Percentiles rank a stretch among this genome's conserved stretches.
Evolutionary conservation across 2,329 filamentous ascomycete genomes (phyloP).

Genomic region (Pseudogymnoascus sp.): DNA sequence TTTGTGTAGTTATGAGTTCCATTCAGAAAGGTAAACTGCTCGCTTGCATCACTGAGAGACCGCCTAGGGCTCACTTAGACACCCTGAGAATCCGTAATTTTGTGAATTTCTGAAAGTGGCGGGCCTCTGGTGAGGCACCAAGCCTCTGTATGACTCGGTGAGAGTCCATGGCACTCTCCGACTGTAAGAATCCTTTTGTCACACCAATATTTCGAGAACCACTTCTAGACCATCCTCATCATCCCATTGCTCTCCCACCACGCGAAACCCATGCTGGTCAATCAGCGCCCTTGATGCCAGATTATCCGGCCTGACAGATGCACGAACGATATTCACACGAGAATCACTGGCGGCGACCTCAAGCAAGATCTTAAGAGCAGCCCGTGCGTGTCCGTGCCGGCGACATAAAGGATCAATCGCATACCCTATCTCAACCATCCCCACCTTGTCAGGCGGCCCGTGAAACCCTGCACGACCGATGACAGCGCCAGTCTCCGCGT

Average conservation of each 20-base stretch:
- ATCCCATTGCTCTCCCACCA: constrained; percentile 47
- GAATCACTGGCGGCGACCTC: neutral
- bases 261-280: neutral
- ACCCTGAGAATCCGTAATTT: neutral
- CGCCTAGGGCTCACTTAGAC: neutral
- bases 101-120: neutral
- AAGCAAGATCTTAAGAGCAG: constrained; percentile 10
- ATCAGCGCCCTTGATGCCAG: neutral
- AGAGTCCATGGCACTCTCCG: neutral
- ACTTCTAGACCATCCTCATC: constrained; percentile 67
- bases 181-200: neutral
- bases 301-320: neutral
- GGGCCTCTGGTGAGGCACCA: neutral
- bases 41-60: neutral
- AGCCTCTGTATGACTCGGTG: neutral
- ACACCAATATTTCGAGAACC: constrained; percentile 47
- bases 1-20: neutral
- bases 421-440: constrained; percentile 12
- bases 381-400: constrained; percentile 9
- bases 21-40: neutral
- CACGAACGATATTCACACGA: neutral
- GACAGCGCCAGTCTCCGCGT: neutral
- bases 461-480: constrained; percentile 10
- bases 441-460: constrained; percentile 7
- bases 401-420: constrained; percentile 4